These are phyloP conservation scores for Pyrenochaeta sp. DNA, from an alignment of 2,329 filamentous ascomycete species.

Conservation along the genomic window DNA sequence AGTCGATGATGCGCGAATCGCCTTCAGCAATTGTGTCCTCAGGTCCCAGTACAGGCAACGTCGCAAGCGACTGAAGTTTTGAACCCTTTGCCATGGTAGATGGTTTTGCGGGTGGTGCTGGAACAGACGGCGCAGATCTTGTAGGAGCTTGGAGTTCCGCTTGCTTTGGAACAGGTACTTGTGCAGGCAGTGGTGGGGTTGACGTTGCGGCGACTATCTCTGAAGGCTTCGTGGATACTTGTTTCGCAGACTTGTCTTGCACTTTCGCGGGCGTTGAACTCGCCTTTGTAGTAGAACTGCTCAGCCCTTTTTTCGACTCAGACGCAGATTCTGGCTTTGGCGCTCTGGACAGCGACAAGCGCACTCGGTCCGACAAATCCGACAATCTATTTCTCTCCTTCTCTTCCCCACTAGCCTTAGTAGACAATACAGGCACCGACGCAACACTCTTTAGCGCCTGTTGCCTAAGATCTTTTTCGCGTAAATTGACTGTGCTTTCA, in stretches of 20 bases:
- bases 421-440: conserved; percentile 38
- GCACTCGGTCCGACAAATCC: conserved; percentile 34
- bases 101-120: not conserved
- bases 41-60: conserved; percentile 53
- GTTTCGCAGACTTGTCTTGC: conserved; percentile 11
- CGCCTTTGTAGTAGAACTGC: conserved; percentile 11
- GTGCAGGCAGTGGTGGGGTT: not conserved
- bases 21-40: conserved; percentile 75
- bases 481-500: conserved; percentile 38
- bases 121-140: not conserved
- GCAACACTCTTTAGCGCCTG: conserved; percentile 37
- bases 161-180: not conserved
- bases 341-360: conserved; percentile 33
- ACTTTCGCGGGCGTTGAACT: conserved; percentile 13
- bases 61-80: conserved; percentile 51
- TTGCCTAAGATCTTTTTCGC: conserved; percentile 31
- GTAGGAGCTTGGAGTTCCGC: not conserved
- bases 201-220: not conserved
- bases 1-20: conserved; percentile 77
- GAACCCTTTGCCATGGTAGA: conserved; percentile 21
- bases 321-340: conserved; percentile 34
- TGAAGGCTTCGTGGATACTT: conserved; percentile 3
- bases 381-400: conserved; percentile 28
- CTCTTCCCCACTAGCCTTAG: conserved; percentile 17
- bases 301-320: conserved; percentile 26